phyloP scores from a whole-genome alignment of 2,329 filamentous ascomycete genomes.

The Lasiodiplodia theobromae region DNA sequence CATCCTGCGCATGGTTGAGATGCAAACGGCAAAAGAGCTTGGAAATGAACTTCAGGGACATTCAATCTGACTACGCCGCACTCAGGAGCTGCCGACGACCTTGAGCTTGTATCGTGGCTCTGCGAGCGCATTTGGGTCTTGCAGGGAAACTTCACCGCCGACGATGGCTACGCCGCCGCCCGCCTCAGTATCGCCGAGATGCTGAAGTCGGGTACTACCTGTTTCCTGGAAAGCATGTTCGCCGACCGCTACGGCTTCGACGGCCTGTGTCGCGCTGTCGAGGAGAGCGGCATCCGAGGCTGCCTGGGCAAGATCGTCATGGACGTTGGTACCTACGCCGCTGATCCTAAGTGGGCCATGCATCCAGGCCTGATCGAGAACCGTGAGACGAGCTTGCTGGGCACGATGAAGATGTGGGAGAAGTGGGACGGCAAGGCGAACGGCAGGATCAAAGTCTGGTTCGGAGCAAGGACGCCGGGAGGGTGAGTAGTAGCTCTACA shows the following conservation, averaged over 20 bases:
- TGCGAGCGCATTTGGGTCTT: constrained; percentile 60
- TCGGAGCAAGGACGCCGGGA: constrained; percentile 48
- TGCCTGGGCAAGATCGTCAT: constrained; percentile 56
- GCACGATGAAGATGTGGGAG: constrained; percentile 44
- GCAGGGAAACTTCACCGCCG: constrained; percentile 53
- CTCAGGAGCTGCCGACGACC: constrained; percentile 51
- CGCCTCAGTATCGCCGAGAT: constrained; percentile 59
- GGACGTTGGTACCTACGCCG: constrained; percentile 53
- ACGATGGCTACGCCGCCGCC: constrained; percentile 59
- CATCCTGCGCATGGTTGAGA: too few relatives aligned
- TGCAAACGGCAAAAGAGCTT: neutral
- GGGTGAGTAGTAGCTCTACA: constrained; percentile 36
- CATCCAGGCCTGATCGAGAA: constrained; percentile 52
- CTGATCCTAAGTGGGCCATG: constrained; percentile 53
- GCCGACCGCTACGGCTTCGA: constrained; percentile 57
- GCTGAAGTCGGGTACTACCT: constrained; percentile 59
- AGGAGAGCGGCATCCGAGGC: constrained; percentile 54
- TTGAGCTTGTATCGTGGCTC: constrained; percentile 59
- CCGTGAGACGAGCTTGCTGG: constrained; percentile 44
- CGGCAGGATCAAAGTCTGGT: constrained; percentile 48
- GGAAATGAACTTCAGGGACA: neutral
- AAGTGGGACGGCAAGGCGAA: constrained; percentile 45
- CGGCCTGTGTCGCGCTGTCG: constrained; percentile 52
- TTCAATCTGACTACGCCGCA: neutral
- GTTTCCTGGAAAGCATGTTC: constrained; percentile 62